phyloP scores from a whole-genome alignment of 805 yeast genomes.

The Wickerhamomyces canadensis region DNA sequence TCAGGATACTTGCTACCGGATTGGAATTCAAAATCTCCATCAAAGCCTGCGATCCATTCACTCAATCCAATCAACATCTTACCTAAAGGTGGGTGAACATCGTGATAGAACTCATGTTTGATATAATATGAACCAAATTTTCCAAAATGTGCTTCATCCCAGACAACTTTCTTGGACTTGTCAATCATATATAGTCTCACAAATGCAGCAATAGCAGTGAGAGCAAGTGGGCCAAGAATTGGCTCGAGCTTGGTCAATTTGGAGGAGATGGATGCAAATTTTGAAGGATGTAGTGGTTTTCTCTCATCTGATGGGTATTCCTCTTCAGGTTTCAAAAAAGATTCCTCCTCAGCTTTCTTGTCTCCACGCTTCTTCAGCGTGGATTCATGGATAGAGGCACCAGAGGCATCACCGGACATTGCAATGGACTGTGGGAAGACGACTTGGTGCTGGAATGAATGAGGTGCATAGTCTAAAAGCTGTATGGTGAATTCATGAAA shows the following conservation, averaged over 20 bases:
- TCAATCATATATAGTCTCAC: conserved; percentile 59
- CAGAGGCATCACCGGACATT: too few relatives aligned
- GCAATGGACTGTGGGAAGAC: too few relatives aligned
- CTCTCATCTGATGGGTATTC: neutral
- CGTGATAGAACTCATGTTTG: conserved; percentile 76
- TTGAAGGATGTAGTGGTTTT: neutral
- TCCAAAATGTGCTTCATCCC: conserved; percentile 93
- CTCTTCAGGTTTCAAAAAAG: neutral
- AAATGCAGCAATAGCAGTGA: conserved; percentile 42
- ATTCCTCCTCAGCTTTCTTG: neutral
- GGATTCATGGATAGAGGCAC: too few relatives aligned
- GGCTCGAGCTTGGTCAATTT: conserved; percentile 9
- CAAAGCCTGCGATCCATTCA: conserved; percentile 78
- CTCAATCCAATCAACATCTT: conserved; percentile 75
- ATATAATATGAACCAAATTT: conserved; percentile 79
- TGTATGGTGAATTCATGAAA: too few relatives aligned
- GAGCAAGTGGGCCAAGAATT: conserved; percentile 35
- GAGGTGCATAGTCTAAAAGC: neutral
- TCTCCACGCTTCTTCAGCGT: neutral
- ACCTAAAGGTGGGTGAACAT: conserved; percentile 86
- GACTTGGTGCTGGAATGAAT: too few relatives aligned
- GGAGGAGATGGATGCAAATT: neutral
- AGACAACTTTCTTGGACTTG: conserved; percentile 54
- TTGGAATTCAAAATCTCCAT: conserved; percentile 70
- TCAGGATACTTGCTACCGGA: conserved; percentile 64